Percentiles rank a stretch among this genome's conserved stretches.
Evolutionary conservation across 805 yeast genomes (phyloP).

Genomic region (Metschnikowia drakensbergensis): DNA sequence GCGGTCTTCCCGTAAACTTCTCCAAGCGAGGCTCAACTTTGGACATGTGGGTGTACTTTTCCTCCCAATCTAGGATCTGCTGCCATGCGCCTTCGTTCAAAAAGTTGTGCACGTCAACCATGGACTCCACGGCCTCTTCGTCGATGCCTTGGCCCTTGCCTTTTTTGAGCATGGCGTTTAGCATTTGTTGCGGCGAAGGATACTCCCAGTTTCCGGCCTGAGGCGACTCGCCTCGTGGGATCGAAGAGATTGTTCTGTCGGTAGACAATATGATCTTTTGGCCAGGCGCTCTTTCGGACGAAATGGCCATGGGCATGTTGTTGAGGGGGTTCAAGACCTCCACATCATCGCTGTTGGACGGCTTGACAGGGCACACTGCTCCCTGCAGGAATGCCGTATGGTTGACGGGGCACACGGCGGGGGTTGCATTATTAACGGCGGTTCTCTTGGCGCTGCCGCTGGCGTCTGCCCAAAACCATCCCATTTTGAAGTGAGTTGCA

Average conservation of each 20-base stretch:
- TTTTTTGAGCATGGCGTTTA: conserved; percentile 93
- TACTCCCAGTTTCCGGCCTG: conserved; percentile 91
- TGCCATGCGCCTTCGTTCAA: conserved; percentile 97
- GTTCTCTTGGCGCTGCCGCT: not conserved
- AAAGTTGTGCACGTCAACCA: conserved; percentile 97
- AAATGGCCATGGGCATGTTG: conserved; percentile 78
- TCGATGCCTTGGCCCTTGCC: conserved; percentile 86
- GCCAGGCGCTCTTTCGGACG: conserved; percentile 68
- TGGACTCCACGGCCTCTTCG: conserved; percentile 91
- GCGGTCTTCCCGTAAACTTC: conserved; percentile 89
- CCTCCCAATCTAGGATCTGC: conserved; percentile 90
- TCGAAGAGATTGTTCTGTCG: conserved; percentile 75
- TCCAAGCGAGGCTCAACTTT: conserved; percentile 68
- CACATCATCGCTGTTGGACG: not conserved
- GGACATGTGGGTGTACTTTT: conserved; percentile 54
- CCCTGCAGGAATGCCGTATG: conserved; percentile 11
- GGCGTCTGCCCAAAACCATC: conserved; percentile 82
- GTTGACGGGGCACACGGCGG: conserved; percentile 19
- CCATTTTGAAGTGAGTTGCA: conserved; percentile 48
- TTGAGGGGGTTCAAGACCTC: conserved; percentile 58
- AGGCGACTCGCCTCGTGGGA: conserved; percentile 72
- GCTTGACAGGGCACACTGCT: conserved; percentile 14
- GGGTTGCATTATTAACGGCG: not conserved
- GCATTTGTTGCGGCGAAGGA: conserved; percentile 99
- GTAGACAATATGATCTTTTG: conserved; percentile 78